Base-by-base conservation (phyloP, 345 rosid species). In the Raphanus raphanistrum region DNA sequence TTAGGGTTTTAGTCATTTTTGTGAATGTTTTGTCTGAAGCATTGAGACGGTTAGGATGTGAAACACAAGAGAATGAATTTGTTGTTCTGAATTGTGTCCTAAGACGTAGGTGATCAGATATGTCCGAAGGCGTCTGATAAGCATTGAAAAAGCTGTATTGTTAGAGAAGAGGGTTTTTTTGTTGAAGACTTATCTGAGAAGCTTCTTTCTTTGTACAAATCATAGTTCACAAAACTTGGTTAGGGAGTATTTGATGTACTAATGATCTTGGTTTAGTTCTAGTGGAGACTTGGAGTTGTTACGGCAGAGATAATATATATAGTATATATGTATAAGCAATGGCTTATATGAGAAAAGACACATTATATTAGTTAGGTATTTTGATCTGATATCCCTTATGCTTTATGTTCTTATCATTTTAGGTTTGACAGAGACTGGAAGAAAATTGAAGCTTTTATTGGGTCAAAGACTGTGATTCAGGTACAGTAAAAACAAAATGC, bases 401-500 rank as follows among this genome's bases (percentile, higher is more conserved):
- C 64, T 52, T 77, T 41, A 8, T 29, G 32, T 29, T 29, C 1
- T 32, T 6, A 54, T 43, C n/a, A 65, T 79, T 58, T 67, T 70
- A 92, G 97, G 70, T 92, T 92, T 86, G 97, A 92, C 32, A 92
- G 96, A 62, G 97, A 92, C 79, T 92, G 97, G 97, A 92, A 90
- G 79, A 92, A 92, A 82, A 92, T 92, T 67, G 94, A 92, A 87
- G 93, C 97, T 15, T 92, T 92, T 74, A 73, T 90, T 73, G 97
- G 96, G 68, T 90, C 97, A 60, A 92, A 90, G 87, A 89, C 97
- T 60, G 94, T 87, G 70, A 90, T 92, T 76, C 97, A 92, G 96
- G 97, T 90, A 61, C 59, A 41, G 11, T 62, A 15, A 68, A 68
- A 79, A n/a, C 5, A 41, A 8, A 16, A 5, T 5, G 8, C 26